phyloP scores from a whole-genome alignment of 2,329 filamentous ascomycete genomes.

The Fusarium scirpi region DNA sequence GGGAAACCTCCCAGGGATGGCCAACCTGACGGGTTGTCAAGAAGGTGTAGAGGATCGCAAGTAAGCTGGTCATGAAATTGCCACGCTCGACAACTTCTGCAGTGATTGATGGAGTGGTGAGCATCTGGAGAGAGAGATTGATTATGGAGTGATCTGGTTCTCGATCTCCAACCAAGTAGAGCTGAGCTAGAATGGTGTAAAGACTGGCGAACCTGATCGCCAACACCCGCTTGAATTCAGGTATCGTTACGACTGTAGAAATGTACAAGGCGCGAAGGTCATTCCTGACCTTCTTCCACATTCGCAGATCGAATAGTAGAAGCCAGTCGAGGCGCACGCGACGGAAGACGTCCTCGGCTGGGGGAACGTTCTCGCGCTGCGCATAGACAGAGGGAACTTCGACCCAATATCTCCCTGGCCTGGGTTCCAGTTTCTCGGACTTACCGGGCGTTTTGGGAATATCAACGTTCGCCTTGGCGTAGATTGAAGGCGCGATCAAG shows the following conservation, averaged over 20 bases:
- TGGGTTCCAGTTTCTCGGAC: slow-evolving; percentile 62
- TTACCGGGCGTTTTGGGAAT: slow-evolving; percentile 86
- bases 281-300: slow-evolving; percentile 96
- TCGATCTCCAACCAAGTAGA: slow-evolving; percentile 94
- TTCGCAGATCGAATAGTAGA: slow-evolving; percentile 90
- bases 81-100: slow-evolving; percentile 94
- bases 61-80: slow-evolving; percentile 94
- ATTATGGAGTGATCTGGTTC: slow-evolving; percentile 99
- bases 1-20: slow-evolving; percentile 89
- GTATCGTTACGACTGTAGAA: slow-evolving; percentile 93
- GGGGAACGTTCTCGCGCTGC: slow-evolving; percentile 70
- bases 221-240: slow-evolving; percentile 94
- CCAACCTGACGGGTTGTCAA: slow-evolving; percentile 95
- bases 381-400: slow-evolving; percentile 80
- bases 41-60: slow-evolving; percentile 98
- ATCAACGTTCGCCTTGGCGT: slow-evolving; percentile 73
- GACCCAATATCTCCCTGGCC: slow-evolving; percentile 85
- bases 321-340: slow-evolving; percentile 93
- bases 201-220: slow-evolving; percentile 94
- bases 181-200: slow-evolving; percentile 91
- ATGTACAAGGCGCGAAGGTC: slow-evolving; percentile 95
- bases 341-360: slow-evolving; percentile 88
- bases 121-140: slow-evolving; percentile 94
- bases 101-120: slow-evolving; percentile 96
- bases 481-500: slow-evolving; percentile 70